Evolutionary conservation across 306 rosid species (phyloP), one percentile per base, ranked within the genome.

Genomic region (Cucurbita pepo): DNA sequence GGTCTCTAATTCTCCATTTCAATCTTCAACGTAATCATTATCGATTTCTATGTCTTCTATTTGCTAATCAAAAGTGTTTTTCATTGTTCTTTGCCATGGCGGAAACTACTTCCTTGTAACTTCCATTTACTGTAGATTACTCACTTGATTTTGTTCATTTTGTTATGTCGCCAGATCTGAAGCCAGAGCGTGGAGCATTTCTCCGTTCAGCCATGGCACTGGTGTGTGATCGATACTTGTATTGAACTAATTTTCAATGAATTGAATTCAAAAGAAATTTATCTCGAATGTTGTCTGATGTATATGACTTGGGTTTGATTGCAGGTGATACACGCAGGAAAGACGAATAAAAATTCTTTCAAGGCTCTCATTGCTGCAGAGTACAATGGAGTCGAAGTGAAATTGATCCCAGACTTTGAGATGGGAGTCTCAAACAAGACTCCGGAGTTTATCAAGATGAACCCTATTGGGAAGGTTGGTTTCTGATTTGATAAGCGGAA

Each of bases 381-480:
- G 75, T 91, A 76, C 59, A 64, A 18, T 38, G 94, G 90, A 38
- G 91, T 86, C 18, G 59, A 87, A 77, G 83, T 91, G 69, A 73
- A 87, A 43, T 69, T 84, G 65, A 77, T 22, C 73, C 82, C 81
- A 2, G 58, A 85, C 44, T 85, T 91, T 75, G 83, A 84, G 83
- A 83, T 87, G 86, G 96, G 96, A 3, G 96, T 91, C 57, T 47
- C 88, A 6, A 91, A 87, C 76, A 89, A 86, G 47, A 82, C 94
- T 50, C 89, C 96, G 12, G 83, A 87, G 25, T 91, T 86, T 69
- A 79, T 91, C 82, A 91, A 89, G 82, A 80, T 89, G 87, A 89
- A 91, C 55, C 96, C 97, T 41, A 75, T 91, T 40, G 96, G 96
- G 66, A 91, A 91, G 97, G 97, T 86, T 62, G 48, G 21, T 38